Conservation (phyloP, 768 basidiomycete species). For the Podaxis mareebaensis region DNA sequence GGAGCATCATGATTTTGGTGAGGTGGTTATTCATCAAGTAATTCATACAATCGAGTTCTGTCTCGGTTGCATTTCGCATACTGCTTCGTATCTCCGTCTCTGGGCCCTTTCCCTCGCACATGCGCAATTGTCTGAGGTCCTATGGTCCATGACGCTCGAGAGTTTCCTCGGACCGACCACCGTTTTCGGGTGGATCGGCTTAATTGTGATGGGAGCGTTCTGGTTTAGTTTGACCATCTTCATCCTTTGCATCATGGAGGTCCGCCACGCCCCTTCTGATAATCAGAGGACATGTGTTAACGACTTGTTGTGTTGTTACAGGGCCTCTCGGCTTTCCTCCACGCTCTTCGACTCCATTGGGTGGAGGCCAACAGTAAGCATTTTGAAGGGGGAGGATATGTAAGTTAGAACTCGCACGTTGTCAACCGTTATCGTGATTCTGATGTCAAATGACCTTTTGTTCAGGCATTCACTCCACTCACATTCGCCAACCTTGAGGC, state of each 20-base stretch:
- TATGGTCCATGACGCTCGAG: conserved; percentile 87
- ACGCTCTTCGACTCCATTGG: conserved; percentile 96
- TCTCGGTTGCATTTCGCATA: conserved; percentile 97
- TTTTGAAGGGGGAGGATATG: conserved; percentile 87
- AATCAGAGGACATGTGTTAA: neutral
- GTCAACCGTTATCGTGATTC: conserved; percentile 24
- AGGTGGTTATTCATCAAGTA: conserved; percentile 94
- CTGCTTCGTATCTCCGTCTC: conserved; percentile 88
- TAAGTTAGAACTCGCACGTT: conserved; percentile 41
- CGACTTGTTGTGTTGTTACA: conserved; percentile 31
- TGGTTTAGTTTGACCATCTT: conserved; percentile 82
- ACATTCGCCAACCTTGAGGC: conserved; percentile 44
- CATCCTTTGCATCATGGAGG: conserved; percentile 95
- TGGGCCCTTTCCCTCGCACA: conserved; percentile 99
- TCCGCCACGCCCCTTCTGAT: conserved; percentile 36
- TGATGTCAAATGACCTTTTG: conserved; percentile 23
- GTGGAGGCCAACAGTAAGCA: conserved; percentile 98
- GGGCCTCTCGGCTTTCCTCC: conserved; percentile 95
- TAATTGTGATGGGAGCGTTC: conserved; percentile 53
- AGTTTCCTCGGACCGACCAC: conserved; percentile 60
- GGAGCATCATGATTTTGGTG: conserved; percentile 91
- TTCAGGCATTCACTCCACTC: conserved; percentile 49
- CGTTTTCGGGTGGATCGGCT: conserved; percentile 56
- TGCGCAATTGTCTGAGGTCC: conserved; percentile 93
- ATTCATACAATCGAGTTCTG: conserved; percentile 99